phyloP scores from a whole-genome alignment of 2,329 filamentous ascomycete species.

The Pseudopithomyces maydicus region DNA sequence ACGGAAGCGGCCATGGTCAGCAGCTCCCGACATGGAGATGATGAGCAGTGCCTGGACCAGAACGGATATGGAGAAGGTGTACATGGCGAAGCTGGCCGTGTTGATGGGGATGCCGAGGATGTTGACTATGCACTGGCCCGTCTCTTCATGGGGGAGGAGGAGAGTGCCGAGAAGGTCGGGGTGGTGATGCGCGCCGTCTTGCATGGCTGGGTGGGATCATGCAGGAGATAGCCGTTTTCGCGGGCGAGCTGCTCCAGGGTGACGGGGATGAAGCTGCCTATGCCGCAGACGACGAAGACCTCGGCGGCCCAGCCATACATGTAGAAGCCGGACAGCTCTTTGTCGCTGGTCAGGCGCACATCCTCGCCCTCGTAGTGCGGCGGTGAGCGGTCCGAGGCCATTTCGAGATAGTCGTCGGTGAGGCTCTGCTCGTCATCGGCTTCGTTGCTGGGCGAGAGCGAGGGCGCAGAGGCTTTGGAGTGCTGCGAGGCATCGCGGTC shows the following conservation, averaged over 20 bases:
- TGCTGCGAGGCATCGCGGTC: slow-evolving; percentile 36
- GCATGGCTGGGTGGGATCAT: slow-evolving; percentile 78
- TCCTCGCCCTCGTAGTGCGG: slow-evolving; percentile 81
- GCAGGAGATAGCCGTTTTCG: slow-evolving; percentile 85
- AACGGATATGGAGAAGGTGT: slow-evolving; percentile 94
- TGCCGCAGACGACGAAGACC: slow-evolving; percentile 91
- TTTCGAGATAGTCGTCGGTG: slow-evolving; percentile 35
- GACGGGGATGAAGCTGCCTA: slow-evolving; percentile 89
- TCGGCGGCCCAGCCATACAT: slow-evolving; percentile 95
- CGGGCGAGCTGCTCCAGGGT: slow-evolving; percentile 91
- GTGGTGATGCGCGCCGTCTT: slow-evolving; percentile 62
- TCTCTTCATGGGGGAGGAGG: slow-evolving; percentile 33
- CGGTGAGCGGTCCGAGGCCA: slow-evolving; percentile 36
- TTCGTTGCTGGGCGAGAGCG: slow-evolving; percentile 47
- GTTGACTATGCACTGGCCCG: slow-evolving; percentile 76
- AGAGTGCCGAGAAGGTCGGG: slow-evolving; percentile 24
- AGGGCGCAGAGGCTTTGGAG: slow-evolving; percentile 41
- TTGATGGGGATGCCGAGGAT: slow-evolving; percentile 87
- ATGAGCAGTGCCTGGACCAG: slow-evolving; percentile 87
- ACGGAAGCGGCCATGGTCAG: slow-evolving; percentile 86
- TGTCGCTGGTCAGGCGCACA: slow-evolving; percentile 81
- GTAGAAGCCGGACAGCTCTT: slow-evolving; percentile 93
- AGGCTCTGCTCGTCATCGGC: slow-evolving; percentile 51
- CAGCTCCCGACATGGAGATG: slow-evolving; percentile 93
- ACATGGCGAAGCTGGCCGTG: slow-evolving; percentile 97